A percentile compares a stretch with the other conserved stretches of the same genome.
Evolutionary conservation across 202 grass and related monocot species (phyloP).

Genomic region (Sporobolus alterniflorus): DNA sequence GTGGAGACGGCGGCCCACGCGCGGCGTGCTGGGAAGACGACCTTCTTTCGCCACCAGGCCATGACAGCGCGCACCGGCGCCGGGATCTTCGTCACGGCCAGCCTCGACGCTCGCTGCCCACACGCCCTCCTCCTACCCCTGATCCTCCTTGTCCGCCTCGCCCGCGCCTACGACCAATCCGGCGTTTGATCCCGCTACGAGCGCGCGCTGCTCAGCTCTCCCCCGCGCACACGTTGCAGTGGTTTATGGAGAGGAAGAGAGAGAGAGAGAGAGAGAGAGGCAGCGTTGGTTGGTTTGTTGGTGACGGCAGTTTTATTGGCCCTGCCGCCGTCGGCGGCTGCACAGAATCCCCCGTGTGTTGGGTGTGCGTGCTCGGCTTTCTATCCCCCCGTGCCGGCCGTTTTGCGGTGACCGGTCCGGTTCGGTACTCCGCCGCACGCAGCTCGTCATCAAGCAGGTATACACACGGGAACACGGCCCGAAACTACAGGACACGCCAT

Average conservation of each 20-base stretch:
- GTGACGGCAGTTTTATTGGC: constrained; percentile 27
- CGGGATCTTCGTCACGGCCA: constrained; percentile 53
- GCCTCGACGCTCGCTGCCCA: constrained; percentile 27
- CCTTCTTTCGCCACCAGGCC: constrained; percentile 86
- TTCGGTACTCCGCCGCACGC: not conserved
- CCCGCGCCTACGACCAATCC: too few relatives aligned
- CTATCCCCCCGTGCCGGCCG: constrained; percentile 11
- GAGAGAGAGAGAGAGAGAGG: not conserved
- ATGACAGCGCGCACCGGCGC: constrained; percentile 64
- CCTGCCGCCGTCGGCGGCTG: constrained; percentile 19
- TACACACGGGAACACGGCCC: not conserved
- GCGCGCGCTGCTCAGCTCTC: too few relatives aligned
- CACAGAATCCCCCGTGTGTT: not conserved
- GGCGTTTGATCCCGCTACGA: too few relatives aligned
- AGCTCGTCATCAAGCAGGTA: too few relatives aligned
- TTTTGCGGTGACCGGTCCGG: not conserved
- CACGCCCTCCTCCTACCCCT: not conserved
- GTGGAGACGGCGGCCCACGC: constrained; percentile 67
- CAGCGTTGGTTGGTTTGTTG: constrained; percentile 12
- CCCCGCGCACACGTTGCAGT: too few relatives aligned
- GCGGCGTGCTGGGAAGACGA: constrained; percentile 65
- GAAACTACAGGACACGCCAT: not conserved
- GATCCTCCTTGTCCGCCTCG: not conserved
- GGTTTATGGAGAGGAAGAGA: not conserved
- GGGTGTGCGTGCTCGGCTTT: constrained; percentile 29